Base-by-base conservation (phyloP, 176 grass and related monocot genomes). In the Miscanthus lutarioriparius region DNA sequence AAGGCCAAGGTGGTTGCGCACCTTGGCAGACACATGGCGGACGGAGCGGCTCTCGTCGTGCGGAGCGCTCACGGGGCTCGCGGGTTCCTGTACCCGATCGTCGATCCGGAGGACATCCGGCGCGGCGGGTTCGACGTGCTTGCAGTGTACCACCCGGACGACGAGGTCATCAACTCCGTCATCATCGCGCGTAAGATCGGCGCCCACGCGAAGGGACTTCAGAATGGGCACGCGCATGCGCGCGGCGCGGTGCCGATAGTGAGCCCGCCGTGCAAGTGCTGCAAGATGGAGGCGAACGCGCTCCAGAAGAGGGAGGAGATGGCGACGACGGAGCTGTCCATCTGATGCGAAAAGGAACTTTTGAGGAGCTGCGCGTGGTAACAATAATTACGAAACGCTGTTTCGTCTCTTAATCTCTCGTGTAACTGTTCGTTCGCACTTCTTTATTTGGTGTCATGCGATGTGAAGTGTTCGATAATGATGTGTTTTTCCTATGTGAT, bases 31-130 rank as follows among this genome's bases (percentile, higher is more conserved):
- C 81, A 91, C 72, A 94, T 94, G 92, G 81, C 89, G 5, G 81
- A 88, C 40, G 87, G 87, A 0, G 84, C 92, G 40, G 77, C 82
- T 12, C 89, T 94, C 3, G 84, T 94, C 49, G 89, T 82, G 62
- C 92, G 92, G 7, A 97, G 95, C 75, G 92, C 95, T 35, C 90
- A 94, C 30, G 89, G 91, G 5, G 95, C 95, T n/a, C 86, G 92
- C 0, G 87, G 87, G 15, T 95, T 97, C 33, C 86, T 95, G 6
- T 95, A 95, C 84, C 95, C 95, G 1, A 94, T 97, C 62, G 95
- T 95, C 0, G 85, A 89, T 3, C 17, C 30, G 0, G 84, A 89
- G 38, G 90, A 95, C 35, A 77, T 94, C 77, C 35, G 74, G 0
- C 89, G 77, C 0, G 89, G 84, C 10, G 92, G 87, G 47, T 97